Evolutionary conservation across 768 basidiomycete species (phyloP), one percentile per base, ranked within the genome.

Genomic region (Leucosporidium scottii): DNA sequence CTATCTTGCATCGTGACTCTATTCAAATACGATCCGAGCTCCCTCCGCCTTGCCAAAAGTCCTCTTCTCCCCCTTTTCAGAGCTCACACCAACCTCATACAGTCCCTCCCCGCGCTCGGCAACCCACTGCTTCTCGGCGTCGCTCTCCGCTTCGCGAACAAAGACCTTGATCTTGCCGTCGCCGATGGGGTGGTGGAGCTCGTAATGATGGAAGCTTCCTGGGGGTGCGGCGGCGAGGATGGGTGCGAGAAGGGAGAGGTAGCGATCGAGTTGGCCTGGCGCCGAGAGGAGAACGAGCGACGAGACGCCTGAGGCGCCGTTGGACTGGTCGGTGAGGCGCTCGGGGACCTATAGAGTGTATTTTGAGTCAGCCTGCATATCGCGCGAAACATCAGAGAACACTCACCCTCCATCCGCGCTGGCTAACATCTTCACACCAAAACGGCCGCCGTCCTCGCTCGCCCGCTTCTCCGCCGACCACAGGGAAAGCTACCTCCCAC

Each of bases 401-500:
- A 61, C 60, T 50, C 48, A 61, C 60, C 47, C 60, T 27, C 60
- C 48, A 51, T 30, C 23, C 49, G 4, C 60, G 30, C 60, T 49
- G 30, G 31, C 31, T 61, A 3, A 61, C 49, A 25, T 61, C 60
- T 27, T 61, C 60, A 20, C 60, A 61, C 60, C 48, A 51, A 27
- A 61, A 61, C 28, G 60, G 60, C 7, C 18, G 27, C 30, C 20
- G 21, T 10, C 60, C 60, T 15, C 60, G 27, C 60, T 51, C 28
- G 15, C 60, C 60, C 28, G 18, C 30, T 18, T 51, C 60, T 39
- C 55, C 31, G 18, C 23, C 28, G 8, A 51, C 28, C 4, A 21
- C 12, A 15, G 66, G 66, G 51, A 63, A 68, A 21, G 61, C 39
- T 12, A 68, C 66, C 23, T 34, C 20, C 66, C 66, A 68, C 36